phyloP scores from a whole-genome alignment of 2,329 filamentous ascomycete species.

The Exophiala sp. region DNA sequence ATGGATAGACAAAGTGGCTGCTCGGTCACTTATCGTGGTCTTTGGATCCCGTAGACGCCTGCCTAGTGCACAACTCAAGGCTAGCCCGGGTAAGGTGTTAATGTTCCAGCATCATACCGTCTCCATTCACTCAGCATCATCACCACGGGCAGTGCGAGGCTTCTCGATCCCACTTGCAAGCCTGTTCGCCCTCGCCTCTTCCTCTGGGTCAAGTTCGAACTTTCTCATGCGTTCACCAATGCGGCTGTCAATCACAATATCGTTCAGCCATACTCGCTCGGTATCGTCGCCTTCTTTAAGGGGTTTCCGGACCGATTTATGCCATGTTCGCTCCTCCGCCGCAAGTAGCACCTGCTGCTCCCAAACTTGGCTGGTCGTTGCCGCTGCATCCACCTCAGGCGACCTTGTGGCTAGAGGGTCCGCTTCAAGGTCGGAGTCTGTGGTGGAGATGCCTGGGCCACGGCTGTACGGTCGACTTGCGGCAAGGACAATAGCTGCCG shows the following conservation, averaged over 20 bases:
- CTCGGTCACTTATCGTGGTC: too few relatives aligned
- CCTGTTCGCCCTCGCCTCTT: conserved; percentile 60
- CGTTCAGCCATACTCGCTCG: conserved; percentile 70
- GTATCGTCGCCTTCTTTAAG: conserved; percentile 46
- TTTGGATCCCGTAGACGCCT: too few relatives aligned
- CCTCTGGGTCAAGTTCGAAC: conserved; percentile 63
- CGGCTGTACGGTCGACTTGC: conserved; percentile 39
- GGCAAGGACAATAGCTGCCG: conserved; percentile 73
- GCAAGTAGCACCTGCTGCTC: conserved; percentile 62
- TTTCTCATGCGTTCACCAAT: conserved; percentile 73
- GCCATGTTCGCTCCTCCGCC: conserved; percentile 74
- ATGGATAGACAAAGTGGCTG: too few relatives aligned
- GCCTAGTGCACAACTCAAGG: too few relatives aligned
- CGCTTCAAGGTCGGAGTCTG: conserved; percentile 21
- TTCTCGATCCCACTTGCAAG: conserved; percentile 62
- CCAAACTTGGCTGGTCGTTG: conserved; percentile 37
- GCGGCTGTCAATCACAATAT: conserved; percentile 68
- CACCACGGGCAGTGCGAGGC: conserved; percentile 40
- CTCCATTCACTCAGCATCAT: conserved; percentile 36
- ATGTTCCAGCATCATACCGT: conserved; percentile 29
- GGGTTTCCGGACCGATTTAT: conserved; percentile 65
- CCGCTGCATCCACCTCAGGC: conserved; percentile 45
- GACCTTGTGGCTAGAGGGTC: conserved; percentile 35
- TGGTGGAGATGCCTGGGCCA: conserved; percentile 25
- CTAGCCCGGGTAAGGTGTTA: too few relatives aligned